Evolutionary conservation across 345 rosid genomes (phyloP), one percentile per base, ranked within the genome.

Genomic region (Rhodamnia argentea): DNA sequence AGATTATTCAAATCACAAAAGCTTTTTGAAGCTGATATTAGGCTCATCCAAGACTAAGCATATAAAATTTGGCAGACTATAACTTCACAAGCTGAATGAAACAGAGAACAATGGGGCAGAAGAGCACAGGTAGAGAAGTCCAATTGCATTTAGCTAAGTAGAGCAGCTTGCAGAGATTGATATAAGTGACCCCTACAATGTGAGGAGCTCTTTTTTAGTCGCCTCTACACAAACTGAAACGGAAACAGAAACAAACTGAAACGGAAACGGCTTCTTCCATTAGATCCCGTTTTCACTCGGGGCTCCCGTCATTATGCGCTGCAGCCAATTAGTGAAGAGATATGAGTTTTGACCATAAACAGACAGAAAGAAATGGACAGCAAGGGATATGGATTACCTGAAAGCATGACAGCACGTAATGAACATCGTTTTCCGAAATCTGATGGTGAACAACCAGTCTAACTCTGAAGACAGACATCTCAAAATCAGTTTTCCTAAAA

Each of bases 381-480:
- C 6, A 16, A 42, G 51, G n/a, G 6, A 26, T 10, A 75, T 85
- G 14, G 53, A 74, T 78, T 85, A 96, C 98, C 99, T 92, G 88
- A 84, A 96, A 87, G 91, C 96, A 92, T 54, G 95, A 92, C 82
- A 94, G 37, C 20, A 93, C 87, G 85, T 94, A 94, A 60, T 94
- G 95, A 87, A 96, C 94, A 86, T 97, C 99, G 32, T 89, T 91
- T 44, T 90, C 89, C 27, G 98, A 97, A 86, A 97, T 93, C 85
- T 96, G 99, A 89, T 96, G 93, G 90, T 95, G 98, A 47, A 95
- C 86, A 37, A 95, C 99, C 88, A 95, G 89, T 91, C 98, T 91
- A 50, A 96, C 89, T 51, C 98, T 97, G 95, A 85, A 87, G n/a
- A 37, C 26, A 53, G 42, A 52, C 20, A 29, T 37, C 47, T 70